Percentiles rank a stretch among this genome's conserved stretches.
Evolutionary conservation across 2,329 filamentous ascomycete species (phyloP).

Genomic region (Parastagonospora nodorum): DNA sequence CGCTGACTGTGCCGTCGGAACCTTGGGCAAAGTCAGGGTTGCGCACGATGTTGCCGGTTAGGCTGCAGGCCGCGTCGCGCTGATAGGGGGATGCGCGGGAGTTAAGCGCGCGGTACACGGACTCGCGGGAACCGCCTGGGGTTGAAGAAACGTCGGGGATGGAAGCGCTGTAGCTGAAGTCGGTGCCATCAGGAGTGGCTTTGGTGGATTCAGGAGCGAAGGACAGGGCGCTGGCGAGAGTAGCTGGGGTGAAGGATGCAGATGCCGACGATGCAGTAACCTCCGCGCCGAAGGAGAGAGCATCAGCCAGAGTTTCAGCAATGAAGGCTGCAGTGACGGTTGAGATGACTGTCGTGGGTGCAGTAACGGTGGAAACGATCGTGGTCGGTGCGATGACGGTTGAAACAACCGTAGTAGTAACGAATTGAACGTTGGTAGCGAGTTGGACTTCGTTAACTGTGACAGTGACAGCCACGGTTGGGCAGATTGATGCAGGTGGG

Average conservation of each 20-base stretch:
- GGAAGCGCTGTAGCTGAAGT: background rate
- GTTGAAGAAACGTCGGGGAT: conserved; percentile 2
- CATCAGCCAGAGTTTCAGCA: background rate
- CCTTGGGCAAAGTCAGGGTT: conserved; percentile 32
- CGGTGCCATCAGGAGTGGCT: too few relatives aligned
- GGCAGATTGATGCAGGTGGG: conserved; percentile 10
- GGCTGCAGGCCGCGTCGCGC: conserved; percentile 32
- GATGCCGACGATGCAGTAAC: background rate
- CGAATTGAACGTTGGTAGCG: conserved; percentile 13
- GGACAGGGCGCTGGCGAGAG: background rate
- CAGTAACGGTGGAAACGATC: conserved; percentile 9
- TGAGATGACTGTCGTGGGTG: background rate
- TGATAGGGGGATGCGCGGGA: conserved; percentile 28
- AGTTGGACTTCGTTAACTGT: conserved; percentile 11
- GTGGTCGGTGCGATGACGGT: conserved; percentile 12
- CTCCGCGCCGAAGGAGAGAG: background rate
- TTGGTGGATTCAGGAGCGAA: background rate
- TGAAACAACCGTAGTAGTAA: conserved; percentile 15
- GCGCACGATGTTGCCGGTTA: conserved; percentile 28
- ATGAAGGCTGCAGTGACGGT: conserved; percentile 1
- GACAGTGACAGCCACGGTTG: conserved; percentile 6
- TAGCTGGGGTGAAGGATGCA: background rate
- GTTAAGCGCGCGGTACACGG: conserved; percentile 4
- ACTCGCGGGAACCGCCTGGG: background rate
- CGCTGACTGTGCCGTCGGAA: conserved; percentile 15